A percentile compares a stretch with the other conserved stretches of the same genome.
Evolutionary conservation across 805 yeast genomes (phyloP).

Genomic region (Kluyveromyces starmeri): DNA sequence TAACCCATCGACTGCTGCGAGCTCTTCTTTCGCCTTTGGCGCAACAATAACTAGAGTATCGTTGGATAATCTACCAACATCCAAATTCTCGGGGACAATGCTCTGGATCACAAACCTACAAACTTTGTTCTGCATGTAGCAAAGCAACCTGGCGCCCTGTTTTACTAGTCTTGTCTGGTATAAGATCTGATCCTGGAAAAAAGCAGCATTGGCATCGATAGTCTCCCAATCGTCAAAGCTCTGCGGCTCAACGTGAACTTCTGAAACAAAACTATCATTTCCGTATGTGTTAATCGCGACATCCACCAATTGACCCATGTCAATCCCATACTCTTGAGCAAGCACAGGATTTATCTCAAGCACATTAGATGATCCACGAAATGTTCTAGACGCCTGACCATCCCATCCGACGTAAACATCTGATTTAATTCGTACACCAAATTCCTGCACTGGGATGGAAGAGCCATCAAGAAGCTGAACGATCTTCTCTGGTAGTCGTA

Average conservation of each 20-base stretch:
- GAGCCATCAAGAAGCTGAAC: slow-evolving; percentile 16
- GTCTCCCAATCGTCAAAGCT: slow-evolving; percentile 83
- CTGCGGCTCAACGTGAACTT: slow-evolving; percentile 70
- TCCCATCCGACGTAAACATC: slow-evolving; percentile 22
- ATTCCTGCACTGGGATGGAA: slow-evolving; percentile 18
- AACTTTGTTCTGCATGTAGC: slow-evolving; percentile 54
- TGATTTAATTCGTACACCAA: slow-evolving; percentile 12
- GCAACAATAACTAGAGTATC: slow-evolving; percentile 68
- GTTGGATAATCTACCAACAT: slow-evolving; percentile 47
- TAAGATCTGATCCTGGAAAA: slow-evolving; percentile 63
- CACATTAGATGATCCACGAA: slow-evolving; percentile 9
- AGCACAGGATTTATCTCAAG: slow-evolving; percentile 21
- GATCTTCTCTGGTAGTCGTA: slow-evolving; percentile 20
- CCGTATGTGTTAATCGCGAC: slow-evolving; percentile 13
- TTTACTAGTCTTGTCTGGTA: slow-evolving; percentile 75
- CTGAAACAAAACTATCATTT: slow-evolving; percentile 31
- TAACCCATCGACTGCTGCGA: background rate
- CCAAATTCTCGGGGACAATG: slow-evolving; percentile 33
- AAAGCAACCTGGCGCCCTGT: slow-evolving; percentile 47
- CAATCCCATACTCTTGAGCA: slow-evolving; percentile 11
- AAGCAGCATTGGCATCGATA: slow-evolving; percentile 72
- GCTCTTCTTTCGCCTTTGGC: slow-evolving; percentile 42
- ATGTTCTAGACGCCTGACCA: slow-evolving; percentile 17
- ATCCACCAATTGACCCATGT: slow-evolving; percentile 8
- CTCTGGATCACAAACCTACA: slow-evolving; percentile 50